A percentile compares a stretch with the other conserved stretches of the same genome.
Evolutionary conservation across 1,284 basidiomycete genomes (phyloP).

Genomic region (Marasmius sp.): DNA sequence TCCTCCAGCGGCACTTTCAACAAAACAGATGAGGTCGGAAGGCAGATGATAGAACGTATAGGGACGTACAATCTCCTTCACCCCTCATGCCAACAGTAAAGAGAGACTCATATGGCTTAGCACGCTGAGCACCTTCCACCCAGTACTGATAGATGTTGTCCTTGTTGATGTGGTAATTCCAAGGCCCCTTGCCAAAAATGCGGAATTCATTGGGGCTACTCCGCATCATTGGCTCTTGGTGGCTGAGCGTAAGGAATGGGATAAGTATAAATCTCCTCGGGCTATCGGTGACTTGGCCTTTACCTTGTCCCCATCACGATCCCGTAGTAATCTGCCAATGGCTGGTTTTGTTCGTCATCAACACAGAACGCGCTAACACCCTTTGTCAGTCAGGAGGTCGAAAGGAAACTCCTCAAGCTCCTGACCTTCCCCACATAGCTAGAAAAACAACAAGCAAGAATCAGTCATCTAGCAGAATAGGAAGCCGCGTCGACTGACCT

Average conservation of each 20-base stretch:
- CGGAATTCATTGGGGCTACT: constrained; percentile 12
- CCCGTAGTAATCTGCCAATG: constrained; percentile 8
- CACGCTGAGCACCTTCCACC: constrained; percentile 6
- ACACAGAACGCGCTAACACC: constrained; percentile 5
- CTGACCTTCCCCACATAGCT: too few relatives aligned
- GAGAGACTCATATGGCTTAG: constrained; percentile 3
- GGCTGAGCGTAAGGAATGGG: not conserved
- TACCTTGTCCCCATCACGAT: constrained; percentile 6
- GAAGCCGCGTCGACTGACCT: constrained; percentile 6
- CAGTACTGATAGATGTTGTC: constrained; percentile 9
- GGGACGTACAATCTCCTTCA: not conserved
- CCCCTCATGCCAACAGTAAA: not conserved
- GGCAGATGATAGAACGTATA: too few relatives aligned
- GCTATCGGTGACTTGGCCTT: too few relatives aligned
- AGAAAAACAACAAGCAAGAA: too few relatives aligned
- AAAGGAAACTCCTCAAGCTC: too few relatives aligned
- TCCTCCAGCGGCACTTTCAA: constrained; percentile 48
- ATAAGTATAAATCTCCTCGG: too few relatives aligned
- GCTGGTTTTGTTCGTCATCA: constrained; percentile 8
- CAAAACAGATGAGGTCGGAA: too few relatives aligned
- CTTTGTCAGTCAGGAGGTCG: too few relatives aligned
- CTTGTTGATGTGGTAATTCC: constrained; percentile 9
- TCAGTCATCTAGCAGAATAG: constrained; percentile 1
- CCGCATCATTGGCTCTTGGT: constrained; percentile 15
- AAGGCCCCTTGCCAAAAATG: constrained; percentile 3